phyloP scores from a whole-genome alignment of 129 eudicot genomes.

The Cynara cardunculus region DNA sequence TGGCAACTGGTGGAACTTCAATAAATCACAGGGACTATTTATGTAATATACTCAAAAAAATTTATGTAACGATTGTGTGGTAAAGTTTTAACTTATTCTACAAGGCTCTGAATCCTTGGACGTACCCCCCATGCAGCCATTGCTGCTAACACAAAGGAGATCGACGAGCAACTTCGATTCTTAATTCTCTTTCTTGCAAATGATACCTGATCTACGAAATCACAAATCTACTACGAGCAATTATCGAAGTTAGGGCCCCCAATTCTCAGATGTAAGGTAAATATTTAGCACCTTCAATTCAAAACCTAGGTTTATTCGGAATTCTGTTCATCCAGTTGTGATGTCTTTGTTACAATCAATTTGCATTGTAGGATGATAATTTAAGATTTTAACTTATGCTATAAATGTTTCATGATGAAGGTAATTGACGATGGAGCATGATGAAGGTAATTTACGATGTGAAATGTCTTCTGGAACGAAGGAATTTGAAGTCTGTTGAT shows the following conservation, averaged over 20 bases:
- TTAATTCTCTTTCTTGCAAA: background rate
- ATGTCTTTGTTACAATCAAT: background rate
- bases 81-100: background rate
- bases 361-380: background rate
- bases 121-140: background rate
- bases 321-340: background rate
- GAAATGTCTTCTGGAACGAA: background rate
- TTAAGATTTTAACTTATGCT: background rate
- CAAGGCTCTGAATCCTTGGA: background rate
- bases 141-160: background rate
- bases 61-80: background rate
- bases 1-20: too few relatives aligned
- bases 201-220: background rate
- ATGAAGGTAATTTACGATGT: background rate
- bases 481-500: conserved; percentile 8
- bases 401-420: background rate
- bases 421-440: background rate
- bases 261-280: background rate
- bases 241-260: background rate
- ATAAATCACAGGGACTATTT: background rate
- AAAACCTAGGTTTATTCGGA: background rate
- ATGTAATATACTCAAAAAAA: background rate
- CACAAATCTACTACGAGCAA: background rate
- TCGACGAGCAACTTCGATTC: background rate
- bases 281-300: background rate